Percentiles rank a stretch among this genome's conserved stretches.
Evolutionary conservation across 495 filamentous ascomycete genomes (phyloP).

Genomic region (Aspergillus mulundensis): DNA sequence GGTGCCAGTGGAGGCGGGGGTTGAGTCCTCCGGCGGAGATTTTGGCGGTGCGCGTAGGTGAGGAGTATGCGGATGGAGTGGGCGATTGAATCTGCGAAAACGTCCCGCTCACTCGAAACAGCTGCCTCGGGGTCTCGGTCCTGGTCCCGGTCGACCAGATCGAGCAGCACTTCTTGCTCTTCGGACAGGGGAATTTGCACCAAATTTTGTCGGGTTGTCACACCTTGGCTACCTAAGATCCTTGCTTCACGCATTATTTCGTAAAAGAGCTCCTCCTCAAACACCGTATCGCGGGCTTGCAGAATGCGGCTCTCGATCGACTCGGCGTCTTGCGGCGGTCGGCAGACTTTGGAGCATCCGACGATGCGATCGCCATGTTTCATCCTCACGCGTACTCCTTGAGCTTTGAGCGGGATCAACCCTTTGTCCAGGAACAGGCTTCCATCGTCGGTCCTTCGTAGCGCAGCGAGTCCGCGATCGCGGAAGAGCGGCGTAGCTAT

Average conservation of each 20-base stretch:
- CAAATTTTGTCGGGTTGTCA: slow-evolving; percentile 56
- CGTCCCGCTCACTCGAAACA: slow-evolving; percentile 21
- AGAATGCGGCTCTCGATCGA: slow-evolving; percentile 64
- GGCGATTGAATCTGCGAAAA: slow-evolving; percentile 52
- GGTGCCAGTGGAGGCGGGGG: slow-evolving; percentile 55
- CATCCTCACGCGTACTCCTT: slow-evolving; percentile 61
- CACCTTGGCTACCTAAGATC: slow-evolving; percentile 57
- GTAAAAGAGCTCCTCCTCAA: slow-evolving; percentile 90
- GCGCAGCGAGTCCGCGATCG: slow-evolving; percentile 69
- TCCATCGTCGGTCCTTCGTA: slow-evolving; percentile 72
- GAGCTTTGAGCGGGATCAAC: slow-evolving; percentile 49
- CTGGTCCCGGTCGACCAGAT: slow-evolving; percentile 58
- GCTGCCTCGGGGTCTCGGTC: slow-evolving; percentile 10
- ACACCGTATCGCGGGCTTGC: slow-evolving; percentile 81
- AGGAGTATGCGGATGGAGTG: slow-evolving; percentile 65
- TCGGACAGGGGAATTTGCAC: slow-evolving; percentile 54
- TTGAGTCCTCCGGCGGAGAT: slow-evolving; percentile 57
- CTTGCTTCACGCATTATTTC: slow-evolving; percentile 82
- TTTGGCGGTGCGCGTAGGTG: slow-evolving; percentile 66
- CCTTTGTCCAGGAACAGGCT: slow-evolving; percentile 70
- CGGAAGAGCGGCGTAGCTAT: slow-evolving; percentile 69
- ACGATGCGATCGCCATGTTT: slow-evolving; percentile 37
- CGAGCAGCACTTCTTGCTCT: slow-evolving; percentile 56
- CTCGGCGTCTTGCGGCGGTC: slow-evolving; percentile 26
- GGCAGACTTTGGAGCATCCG: slow-evolving; percentile 36